Evolutionary conservation across 2,329 filamentous ascomycete species (phyloP).

Genomic region (Neofusicoccum kwambonambiense): DNA sequence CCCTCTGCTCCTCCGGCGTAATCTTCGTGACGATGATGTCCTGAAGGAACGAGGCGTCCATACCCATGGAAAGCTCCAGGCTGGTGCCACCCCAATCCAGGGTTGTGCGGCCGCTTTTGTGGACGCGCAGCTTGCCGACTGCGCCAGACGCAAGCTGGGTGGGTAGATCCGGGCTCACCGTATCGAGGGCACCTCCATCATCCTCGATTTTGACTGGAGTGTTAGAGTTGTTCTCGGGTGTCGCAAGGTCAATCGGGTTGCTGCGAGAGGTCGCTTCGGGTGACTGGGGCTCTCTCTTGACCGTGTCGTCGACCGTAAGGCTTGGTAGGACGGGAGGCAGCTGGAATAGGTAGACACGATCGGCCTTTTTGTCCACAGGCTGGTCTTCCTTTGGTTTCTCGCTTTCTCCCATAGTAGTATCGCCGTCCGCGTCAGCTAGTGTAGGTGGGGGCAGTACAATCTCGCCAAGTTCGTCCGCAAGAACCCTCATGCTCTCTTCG

Average conservation of each 20-base stretch:
- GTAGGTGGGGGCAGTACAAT: slow-evolving; percentile 23
- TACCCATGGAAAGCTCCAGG: slow-evolving; percentile 58
- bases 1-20: slow-evolving; percentile 31
- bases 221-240: background rate
- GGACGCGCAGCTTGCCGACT: slow-evolving; percentile 62
- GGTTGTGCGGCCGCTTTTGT: slow-evolving; percentile 60
- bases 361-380: slow-evolving; percentile 45
- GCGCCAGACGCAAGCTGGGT: slow-evolving; percentile 50
- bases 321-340: slow-evolving; percentile 63
- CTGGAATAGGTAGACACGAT: slow-evolving; percentile 63
- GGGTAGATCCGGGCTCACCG: slow-evolving; percentile 23
- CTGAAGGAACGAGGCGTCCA: slow-evolving; percentile 58
- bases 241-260: slow-evolving; percentile 11
- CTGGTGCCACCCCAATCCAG: slow-evolving; percentile 63
- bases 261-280: background rate
- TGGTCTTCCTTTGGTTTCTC: slow-evolving; percentile 8
- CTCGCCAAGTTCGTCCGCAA: slow-evolving; percentile 49
- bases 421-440: slow-evolving; percentile 34
- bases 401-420: slow-evolving; percentile 37
- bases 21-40: slow-evolving; percentile 52
- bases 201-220: slow-evolving; percentile 34
- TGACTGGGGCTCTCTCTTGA: slow-evolving; percentile 23
- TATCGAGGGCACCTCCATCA: slow-evolving; percentile 23
- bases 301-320: slow-evolving; percentile 42
- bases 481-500: slow-evolving; percentile 45